Conservation (phyloP, 2,329 filamentous ascomycete species). For the Colletotrichum euphorbiae region DNA sequence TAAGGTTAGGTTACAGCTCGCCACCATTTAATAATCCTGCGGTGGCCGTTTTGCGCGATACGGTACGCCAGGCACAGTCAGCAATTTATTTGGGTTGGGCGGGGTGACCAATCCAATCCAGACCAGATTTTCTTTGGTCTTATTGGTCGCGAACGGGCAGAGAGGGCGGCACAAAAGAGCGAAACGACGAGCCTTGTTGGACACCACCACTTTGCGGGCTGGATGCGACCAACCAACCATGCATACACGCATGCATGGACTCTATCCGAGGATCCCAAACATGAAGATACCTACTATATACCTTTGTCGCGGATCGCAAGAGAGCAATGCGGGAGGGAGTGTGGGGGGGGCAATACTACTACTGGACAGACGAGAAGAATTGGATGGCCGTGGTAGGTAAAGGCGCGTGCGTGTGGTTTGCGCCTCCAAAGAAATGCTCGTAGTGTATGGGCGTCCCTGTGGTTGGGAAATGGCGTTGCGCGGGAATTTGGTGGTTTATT, state of each 20-base stretch:
- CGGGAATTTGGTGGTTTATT: background rate
- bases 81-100: background rate
- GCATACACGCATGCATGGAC: too few relatives aligned
- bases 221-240: background rate
- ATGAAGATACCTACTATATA: background rate
- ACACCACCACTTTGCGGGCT: constrained; percentile 2
- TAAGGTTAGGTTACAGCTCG: background rate
- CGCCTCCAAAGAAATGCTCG: too few relatives aligned
- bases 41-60: background rate
- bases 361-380: too few relatives aligned
- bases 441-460: too few relatives aligned
- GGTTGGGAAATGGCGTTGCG: background rate
- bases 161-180: background rate
- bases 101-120: too few relatives aligned
- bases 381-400: too few relatives aligned
- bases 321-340: too few relatives aligned
- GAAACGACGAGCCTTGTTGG: background rate
- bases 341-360: too few relatives aligned
- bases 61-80: background rate
- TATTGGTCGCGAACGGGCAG: background rate
- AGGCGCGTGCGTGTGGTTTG: too few relatives aligned
- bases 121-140: too few relatives aligned
- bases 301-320: too few relatives aligned
- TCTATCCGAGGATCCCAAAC: background rate
- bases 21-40: background rate